Percentiles rank a stretch among this genome's conserved stretches.
Conservation (phyloP, 192 early-diverging fungal species). For the Coemansia aciculifera region DNA sequence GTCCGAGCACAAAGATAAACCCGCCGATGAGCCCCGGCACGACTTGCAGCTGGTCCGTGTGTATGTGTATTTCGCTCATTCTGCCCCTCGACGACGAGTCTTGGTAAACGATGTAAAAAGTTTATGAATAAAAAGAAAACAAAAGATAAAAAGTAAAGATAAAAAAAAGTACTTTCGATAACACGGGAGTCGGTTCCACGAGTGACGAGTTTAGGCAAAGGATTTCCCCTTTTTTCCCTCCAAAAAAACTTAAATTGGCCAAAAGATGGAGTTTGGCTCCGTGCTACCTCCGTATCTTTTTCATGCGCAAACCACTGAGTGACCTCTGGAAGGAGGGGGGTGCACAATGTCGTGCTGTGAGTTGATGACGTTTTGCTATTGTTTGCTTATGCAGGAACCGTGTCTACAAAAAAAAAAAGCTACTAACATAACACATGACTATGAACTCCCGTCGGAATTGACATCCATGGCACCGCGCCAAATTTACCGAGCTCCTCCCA, state of each 20-base stretch:
- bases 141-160: background rate
- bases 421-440: no score
- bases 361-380: background rate
- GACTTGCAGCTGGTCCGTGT: conserved; percentile 37
- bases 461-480: background rate
- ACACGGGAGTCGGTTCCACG: background rate
- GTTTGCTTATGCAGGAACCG: background rate
- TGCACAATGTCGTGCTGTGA: background rate
- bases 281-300: background rate
- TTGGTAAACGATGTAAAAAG: background rate
- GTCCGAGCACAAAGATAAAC: conserved; percentile 67
- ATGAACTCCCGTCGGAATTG: background rate
- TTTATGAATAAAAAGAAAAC: background rate
- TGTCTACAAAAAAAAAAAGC: background rate
- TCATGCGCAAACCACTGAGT: background rate
- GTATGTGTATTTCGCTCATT: conserved; percentile 43
- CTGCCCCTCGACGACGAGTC: background rate
- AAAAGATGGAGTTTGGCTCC: background rate
- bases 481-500: background rate
- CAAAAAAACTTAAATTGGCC: no score
- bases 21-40: conserved; percentile 65
- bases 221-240: background rate
- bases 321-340: background rate
- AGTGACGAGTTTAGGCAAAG: background rate
- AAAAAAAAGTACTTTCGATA: background rate